Conservation (phyloP, 768 basidiomycete species). For the Termitomyces titanicus region DNA sequence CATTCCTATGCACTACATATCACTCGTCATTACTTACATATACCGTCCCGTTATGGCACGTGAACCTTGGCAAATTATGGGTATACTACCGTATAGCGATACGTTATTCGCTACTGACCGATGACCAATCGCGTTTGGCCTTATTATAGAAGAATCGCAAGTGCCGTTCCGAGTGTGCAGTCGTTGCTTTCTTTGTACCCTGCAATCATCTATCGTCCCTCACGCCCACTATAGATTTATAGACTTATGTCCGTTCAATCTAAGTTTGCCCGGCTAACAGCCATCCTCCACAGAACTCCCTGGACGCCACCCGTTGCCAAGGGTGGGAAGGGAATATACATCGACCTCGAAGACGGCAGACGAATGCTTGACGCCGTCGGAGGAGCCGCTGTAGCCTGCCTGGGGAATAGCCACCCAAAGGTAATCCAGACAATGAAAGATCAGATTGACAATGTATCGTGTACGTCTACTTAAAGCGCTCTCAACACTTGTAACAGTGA, state of each 20-base stretch:
- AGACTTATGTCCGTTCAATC: background rate
- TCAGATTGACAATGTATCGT: conserved; percentile 74
- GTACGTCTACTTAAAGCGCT: conserved; percentile 37
- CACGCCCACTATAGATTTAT: too few species aligned
- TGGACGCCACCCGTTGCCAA: conserved; percentile 72
- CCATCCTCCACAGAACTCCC: conserved; percentile 66
- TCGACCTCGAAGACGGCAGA: conserved; percentile 67
- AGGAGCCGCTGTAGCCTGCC: conserved; percentile 79
- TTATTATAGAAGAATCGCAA: background rate
- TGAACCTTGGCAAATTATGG: too few species aligned
- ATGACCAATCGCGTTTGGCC: background rate
- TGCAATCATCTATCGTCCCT: background rate
- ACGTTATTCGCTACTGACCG: too few species aligned
- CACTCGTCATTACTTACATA: too few species aligned
- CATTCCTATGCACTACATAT: too few species aligned
- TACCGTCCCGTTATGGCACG: too few species aligned
- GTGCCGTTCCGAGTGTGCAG: background rate
- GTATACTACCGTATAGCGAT: too few species aligned
- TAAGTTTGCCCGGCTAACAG: conserved; percentile 14
- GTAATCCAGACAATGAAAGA: conserved; percentile 75
- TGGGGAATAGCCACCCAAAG: conserved; percentile 72
- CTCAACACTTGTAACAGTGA: background rate
- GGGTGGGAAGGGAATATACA: conserved; percentile 63
- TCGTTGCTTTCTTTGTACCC: background rate
- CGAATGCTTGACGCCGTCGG: conserved; percentile 77